Base-by-base conservation (phyloP, 1,139 yeast genomes). In the Debaryomycetaceae sp. region DNA sequence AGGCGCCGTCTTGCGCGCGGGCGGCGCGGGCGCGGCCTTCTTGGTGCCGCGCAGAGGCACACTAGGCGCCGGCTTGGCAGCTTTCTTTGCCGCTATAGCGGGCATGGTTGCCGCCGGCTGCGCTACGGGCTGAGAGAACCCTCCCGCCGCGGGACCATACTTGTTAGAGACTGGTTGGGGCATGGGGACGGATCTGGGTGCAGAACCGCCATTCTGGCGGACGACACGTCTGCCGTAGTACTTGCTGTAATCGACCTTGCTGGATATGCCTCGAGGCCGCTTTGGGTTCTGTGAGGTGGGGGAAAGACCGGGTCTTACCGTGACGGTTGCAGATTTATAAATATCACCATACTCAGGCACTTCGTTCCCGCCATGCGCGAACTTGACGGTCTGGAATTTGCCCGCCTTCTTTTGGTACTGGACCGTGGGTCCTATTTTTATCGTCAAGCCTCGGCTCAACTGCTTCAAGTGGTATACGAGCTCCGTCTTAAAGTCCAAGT, bases 341-440 rank as follows among this genome's bases (percentile, higher is more conserved):
- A 58, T 37, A 52, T 90, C 98, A 27, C 81, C 68, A 37, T 69
- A 49, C 8, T 49, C 53, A 4, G 92, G 86, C 13, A 60, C 53
- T 15, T 47, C 47, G 2, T 80, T 77, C 7, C 74, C 55, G 31
- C 77, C 78, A 27, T 64, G 50, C 27, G 66, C 72, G 43, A 80
- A 73, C 51, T 82, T 87, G 38, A 92, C 79, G 4, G 70, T 53
- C 35, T 85, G 90, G 36, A 68, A 59, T 49, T 79, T 80, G 3
- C 95, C 95, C 1, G 96, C 86, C 49, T 87, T 90, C 68, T 90
- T 92, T 54, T 78, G 83, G 53, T 90, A 92, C 36, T 72, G 73
- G 33, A 92, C 69, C 0, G 82, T 71, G 4, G 82, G 71, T 3
- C 79, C 92, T 39, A 92, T 69, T 29, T 68, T 70, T 27, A 92